A percentile compares a stretch with the other conserved stretches of the same genome.
phyloP scores from a whole-genome alignment of 345 rosid genomes.

The Mercurialis annua region DNA sequence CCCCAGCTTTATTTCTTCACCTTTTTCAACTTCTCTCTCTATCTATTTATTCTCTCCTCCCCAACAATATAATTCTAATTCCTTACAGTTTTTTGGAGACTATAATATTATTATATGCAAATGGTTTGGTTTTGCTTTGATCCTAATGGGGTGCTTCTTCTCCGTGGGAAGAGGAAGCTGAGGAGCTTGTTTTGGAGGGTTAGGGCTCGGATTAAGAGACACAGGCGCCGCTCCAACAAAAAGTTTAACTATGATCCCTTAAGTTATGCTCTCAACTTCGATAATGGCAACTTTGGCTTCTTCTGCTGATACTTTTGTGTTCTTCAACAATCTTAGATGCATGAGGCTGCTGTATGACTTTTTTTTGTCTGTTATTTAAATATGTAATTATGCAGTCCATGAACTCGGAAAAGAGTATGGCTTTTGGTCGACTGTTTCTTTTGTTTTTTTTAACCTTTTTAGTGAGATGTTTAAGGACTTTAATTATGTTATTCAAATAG shows the following conservation, averaged over 20 bases:
- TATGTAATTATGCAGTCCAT: too few species aligned
- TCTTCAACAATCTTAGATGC: too few species aligned
- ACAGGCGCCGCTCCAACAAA: slow-evolving; percentile 34
- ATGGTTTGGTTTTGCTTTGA: slow-evolving; percentile 34
- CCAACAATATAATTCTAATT: neutral
- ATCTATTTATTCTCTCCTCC: neutral
- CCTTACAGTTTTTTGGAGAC: too few species aligned
- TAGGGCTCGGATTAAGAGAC: slow-evolving; percentile 48
- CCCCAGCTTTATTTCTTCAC: neutral
- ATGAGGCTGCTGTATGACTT: too few species aligned
- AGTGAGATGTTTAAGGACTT: too few species aligned
- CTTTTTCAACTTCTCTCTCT: neutral
- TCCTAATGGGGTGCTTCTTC: slow-evolving; percentile 27
- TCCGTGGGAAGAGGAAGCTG: slow-evolving; percentile 49
- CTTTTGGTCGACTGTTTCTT: too few species aligned
- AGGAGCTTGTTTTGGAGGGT: slow-evolving; percentile 61
- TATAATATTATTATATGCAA: too few species aligned
- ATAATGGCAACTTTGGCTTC: slow-evolving; percentile 61
- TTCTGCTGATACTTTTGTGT: slow-evolving; percentile 54
- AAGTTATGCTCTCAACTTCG: slow-evolving; percentile 87
- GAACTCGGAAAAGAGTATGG: too few species aligned
- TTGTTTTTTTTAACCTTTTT: too few species aligned
- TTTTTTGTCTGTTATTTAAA: neutral
- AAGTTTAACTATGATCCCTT: slow-evolving; percentile 59
- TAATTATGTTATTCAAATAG: too few species aligned